Conservation (phyloP, 257 asterid species). For the Nicotiana paniculata region DNA sequence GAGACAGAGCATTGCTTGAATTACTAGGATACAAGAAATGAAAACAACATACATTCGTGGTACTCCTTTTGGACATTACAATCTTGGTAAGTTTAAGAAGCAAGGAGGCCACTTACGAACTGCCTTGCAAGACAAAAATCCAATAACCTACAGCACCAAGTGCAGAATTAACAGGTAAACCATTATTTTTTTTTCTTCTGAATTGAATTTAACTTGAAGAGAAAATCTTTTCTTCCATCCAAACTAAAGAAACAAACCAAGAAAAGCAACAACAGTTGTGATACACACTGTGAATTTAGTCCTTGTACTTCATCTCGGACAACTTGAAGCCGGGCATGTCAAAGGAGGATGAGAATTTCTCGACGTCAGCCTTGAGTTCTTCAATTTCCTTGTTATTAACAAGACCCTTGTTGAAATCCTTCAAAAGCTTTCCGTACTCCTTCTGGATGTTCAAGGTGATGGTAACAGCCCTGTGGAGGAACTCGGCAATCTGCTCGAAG, state of each 20-base stretch:
- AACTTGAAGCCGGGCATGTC: slow-evolving; percentile 97
- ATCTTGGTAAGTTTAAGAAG: neutral
- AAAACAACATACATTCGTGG: neutral
- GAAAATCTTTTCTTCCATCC: neutral
- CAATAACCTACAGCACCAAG: neutral
- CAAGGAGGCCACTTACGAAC: neutral
- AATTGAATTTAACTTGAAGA: neutral
- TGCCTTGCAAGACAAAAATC: neutral
- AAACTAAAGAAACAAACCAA: slow-evolving; percentile 1
- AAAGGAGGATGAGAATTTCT: slow-evolving; percentile 69
- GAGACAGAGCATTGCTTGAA: neutral
- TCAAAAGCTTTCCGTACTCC: slow-evolving; percentile 83
- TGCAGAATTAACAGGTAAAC: neutral
- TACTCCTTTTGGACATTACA: neutral
- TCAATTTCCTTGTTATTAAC: slow-evolving; percentile 85
- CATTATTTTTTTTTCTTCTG: neutral
- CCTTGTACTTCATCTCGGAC: slow-evolving; percentile 94
- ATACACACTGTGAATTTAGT: slow-evolving; percentile 21
- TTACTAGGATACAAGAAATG: neutral
- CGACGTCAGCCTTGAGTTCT: slow-evolving; percentile 86
- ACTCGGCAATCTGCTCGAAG: slow-evolving; percentile 92
- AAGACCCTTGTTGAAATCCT: slow-evolving; percentile 96
- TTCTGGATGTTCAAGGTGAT: slow-evolving; percentile 83
- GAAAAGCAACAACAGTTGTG: neutral
- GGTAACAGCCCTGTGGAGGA: slow-evolving; percentile 83